Evolutionary conservation across 192 early-diverging fungal species (phyloP).

Genomic region (Chytriomyces confervae): DNA sequence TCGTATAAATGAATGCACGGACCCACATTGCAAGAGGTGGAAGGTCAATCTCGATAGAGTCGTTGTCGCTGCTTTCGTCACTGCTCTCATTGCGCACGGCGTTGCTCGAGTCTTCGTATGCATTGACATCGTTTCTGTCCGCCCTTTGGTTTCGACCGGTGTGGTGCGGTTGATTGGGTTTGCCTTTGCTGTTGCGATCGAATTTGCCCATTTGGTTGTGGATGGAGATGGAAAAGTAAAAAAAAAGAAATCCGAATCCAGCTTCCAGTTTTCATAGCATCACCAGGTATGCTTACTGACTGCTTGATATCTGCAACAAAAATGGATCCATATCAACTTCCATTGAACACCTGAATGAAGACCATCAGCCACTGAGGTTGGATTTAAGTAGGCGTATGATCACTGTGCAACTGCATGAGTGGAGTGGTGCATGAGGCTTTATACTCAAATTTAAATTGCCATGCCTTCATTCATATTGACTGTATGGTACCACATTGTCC

Average conservation of each 20-base stretch:
- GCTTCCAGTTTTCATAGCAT: too few relatives aligned
- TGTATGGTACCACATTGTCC: too few relatives aligned
- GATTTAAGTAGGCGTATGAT: too few relatives aligned
- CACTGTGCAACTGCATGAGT: too few relatives aligned
- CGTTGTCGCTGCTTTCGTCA: not conserved
- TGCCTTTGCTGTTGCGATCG: not conserved
- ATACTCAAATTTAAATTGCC: too few relatives aligned
- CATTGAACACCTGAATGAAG: too few relatives aligned
- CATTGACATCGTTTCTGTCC: not conserved
- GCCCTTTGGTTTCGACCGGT: not conserved
- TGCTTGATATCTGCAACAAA: too few relatives aligned
- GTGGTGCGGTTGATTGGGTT: not conserved
- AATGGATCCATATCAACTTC: too few relatives aligned
- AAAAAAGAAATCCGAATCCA: not conserved
- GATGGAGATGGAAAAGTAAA: not conserved
- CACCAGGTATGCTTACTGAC: too few relatives aligned
- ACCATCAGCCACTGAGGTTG: too few relatives aligned
- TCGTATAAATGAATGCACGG: not conserved
- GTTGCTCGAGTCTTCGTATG: not conserved
- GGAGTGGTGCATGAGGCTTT: too few relatives aligned
- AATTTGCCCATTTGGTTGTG: not conserved
- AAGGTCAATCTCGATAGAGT: slow-evolving; percentile 5
- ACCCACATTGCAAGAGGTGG: slow-evolving; percentile 37
- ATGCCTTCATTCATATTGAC: too few relatives aligned
- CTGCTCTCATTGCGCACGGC: not conserved